Percentiles rank a stretch among this genome's conserved stretches.
Evolutionary conservation across 164 flowering plant genomes (phyloP).

Genomic region (Vitis rotundifolia): DNA sequence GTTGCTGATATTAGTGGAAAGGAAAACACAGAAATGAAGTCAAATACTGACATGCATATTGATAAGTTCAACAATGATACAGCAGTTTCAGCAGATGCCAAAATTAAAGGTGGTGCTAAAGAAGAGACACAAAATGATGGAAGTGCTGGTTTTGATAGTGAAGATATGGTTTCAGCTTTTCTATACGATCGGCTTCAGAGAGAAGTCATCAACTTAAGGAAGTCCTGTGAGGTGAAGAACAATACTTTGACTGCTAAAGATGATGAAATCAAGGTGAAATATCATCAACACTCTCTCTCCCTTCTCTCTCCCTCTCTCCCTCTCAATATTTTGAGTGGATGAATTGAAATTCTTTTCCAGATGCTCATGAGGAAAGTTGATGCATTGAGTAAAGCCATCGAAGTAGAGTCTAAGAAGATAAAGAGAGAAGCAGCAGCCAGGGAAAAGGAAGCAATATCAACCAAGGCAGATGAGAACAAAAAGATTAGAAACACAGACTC

Average conservation of each 20-base stretch:
- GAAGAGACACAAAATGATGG: slow-evolving; percentile 23
- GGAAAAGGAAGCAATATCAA: slow-evolving; percentile 50
- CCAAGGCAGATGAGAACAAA: slow-evolving; percentile 39
- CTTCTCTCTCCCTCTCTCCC: slow-evolving; percentile 1
- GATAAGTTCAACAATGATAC: slow-evolving; percentile 23
- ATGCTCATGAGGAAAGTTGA: slow-evolving; percentile 70
- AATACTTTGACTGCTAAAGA: slow-evolving; percentile 55
- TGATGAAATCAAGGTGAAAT: slow-evolving; percentile 77
- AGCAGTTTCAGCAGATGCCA: slow-evolving; percentile 27
- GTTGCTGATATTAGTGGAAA: slow-evolving; percentile 51
- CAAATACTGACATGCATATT: slow-evolving; percentile 25
- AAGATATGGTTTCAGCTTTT: slow-evolving; percentile 80
- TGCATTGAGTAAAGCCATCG: slow-evolving; percentile 66
- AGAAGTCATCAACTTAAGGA: slow-evolving; percentile 73
- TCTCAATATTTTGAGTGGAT: not conserved
- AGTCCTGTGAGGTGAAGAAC: slow-evolving; percentile 62
- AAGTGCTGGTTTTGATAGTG: slow-evolving; percentile 22
- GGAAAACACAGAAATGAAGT: slow-evolving; percentile 49
- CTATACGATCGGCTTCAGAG: slow-evolving; percentile 83
- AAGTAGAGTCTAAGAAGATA: slow-evolving; percentile 65
- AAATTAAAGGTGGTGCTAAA: slow-evolving; percentile 15
- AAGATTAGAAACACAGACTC: slow-evolving; percentile 33
- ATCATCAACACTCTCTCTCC: not conserved
- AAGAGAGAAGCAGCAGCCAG: slow-evolving; percentile 69
- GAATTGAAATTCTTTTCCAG: slow-evolving; percentile 35